Percentiles rank a stretch among this genome's conserved stretches.
Evolutionary conservation across 2,329 filamentous ascomycete species (phyloP).

Genomic region (Pyrenophora tritici-repentis): DNA sequence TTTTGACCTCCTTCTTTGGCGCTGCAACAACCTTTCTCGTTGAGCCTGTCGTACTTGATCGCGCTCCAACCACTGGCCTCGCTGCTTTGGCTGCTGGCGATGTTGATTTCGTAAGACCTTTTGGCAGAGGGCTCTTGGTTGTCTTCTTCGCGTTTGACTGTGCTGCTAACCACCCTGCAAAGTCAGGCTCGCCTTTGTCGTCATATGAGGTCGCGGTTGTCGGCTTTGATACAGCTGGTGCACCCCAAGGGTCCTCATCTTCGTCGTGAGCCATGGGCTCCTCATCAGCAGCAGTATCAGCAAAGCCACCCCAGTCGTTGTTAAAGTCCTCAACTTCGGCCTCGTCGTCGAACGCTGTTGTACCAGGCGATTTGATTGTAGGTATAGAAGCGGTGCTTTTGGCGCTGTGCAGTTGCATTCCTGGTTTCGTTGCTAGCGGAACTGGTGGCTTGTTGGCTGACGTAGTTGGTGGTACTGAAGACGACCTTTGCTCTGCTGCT

Average conservation of each 20-base stretch:
- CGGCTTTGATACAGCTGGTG: constrained; percentile 48
- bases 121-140: constrained; percentile 73
- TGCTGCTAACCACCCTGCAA: constrained; percentile 91
- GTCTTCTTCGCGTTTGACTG: constrained; percentile 75
- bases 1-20: constrained; percentile 39
- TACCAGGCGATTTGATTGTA: constrained; percentile 42
- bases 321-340: constrained; percentile 64
- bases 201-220: constrained; percentile 65
- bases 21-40: constrained; percentile 36
- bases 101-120: constrained; percentile 72
- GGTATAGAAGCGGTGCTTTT: constrained; percentile 37
- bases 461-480: constrained; percentile 55
- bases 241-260: constrained; percentile 55
- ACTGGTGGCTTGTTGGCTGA: constrained; percentile 53
- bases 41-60: constrained; percentile 38
- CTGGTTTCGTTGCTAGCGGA: constrained; percentile 51
- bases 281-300: constrained; percentile 65
- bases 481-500: constrained; percentile 53
- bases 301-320: constrained; percentile 77
- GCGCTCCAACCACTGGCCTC: constrained; percentile 35
- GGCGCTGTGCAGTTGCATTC: constrained; percentile 36
- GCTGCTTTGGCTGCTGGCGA: constrained; percentile 41
- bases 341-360: constrained; percentile 56
- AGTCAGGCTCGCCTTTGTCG: constrained; percentile 88
- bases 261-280: constrained; percentile 52